Evolutionary conservation across 1,284 basidiomycete species (phyloP), one percentile per base, ranked within the genome.

Genomic region (Ganoderma resinaceum): DNA sequence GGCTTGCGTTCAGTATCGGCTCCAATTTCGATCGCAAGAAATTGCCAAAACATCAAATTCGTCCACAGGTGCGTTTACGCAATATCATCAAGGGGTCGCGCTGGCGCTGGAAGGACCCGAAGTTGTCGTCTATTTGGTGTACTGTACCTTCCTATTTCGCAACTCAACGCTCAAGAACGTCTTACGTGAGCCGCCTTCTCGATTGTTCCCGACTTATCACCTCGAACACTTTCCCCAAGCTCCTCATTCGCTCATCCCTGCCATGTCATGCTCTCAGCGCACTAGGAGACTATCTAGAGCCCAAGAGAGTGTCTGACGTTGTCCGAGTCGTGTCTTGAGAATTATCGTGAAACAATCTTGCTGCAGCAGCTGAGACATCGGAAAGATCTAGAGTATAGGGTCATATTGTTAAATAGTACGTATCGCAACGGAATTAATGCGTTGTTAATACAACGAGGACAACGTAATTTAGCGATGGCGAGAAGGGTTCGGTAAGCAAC

Each of bases 1-100:
- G 7, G n/a, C n/a, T n/a, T 53, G 26, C 52, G 16, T 53, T 53
- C 2, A 53, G 12, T 31, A 35, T 35, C 14, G 12, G 3, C 20
- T 37, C 46, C 31, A 18, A 37, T 37, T 58, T 57, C 29, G 55
- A 58, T 18, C 18, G 9, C 18, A 33, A n/a, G 11, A 23, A 58
- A 35, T 58, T 58, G 35, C 33, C 55, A 58, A 58, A 58, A n/a
- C 33, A 9, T 58, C 55, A 31, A 37, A 58, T 26, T 49, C 23
- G 8, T 12, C 40, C 18, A n/a, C 42, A n/a, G 8, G 20, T 20
- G 20, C 20, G 6, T 18, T 43, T 43, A n/a, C 20, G 20, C 43
- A 9, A n/a, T 42, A 1, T 12, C 38, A 20, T 43, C 42, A 18
- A 18, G 42, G 16, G 20, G 42, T 46, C 8, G 23, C 20, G n/a